Percentiles rank a stretch among this genome's conserved stretches.
These are phyloP conservation scores for Sporobolomyces roseus DNA, from an alignment of 768 basidiomycete genomes.

Conservation along the genomic window DNA sequence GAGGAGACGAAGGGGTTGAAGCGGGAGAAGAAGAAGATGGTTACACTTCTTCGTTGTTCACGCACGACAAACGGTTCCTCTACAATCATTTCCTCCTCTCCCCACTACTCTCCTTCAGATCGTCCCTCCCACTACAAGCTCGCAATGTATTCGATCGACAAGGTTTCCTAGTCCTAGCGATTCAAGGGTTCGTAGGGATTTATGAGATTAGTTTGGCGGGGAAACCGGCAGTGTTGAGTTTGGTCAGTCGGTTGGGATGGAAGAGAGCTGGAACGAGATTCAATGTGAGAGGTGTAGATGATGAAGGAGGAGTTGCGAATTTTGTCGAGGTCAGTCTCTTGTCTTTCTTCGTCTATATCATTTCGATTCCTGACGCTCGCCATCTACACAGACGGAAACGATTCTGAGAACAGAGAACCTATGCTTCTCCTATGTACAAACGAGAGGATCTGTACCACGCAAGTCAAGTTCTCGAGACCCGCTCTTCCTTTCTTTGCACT, in stretches of 20 bases:
- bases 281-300: constrained; percentile 54
- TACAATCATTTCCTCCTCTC: constrained; percentile 92
- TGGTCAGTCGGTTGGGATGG: constrained; percentile 86
- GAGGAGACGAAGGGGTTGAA: not conserved
- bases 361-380: not conserved
- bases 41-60: constrained; percentile 28
- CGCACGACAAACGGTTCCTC: constrained; percentile 81
- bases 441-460: constrained; percentile 93
- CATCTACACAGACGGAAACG: constrained; percentile 53
- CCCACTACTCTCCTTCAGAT: constrained; percentile 81
- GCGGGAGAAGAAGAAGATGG: constrained; percentile 28
- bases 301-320: constrained; percentile 84
- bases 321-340: constrained; percentile 74
- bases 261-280: constrained; percentile 95
- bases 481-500: not conserved
- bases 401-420: constrained; percentile 80
- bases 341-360: not conserved
- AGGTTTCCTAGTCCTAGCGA: constrained; percentile 82
- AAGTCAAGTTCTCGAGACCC: constrained; percentile 50
- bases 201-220: constrained; percentile 72
- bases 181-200: constrained; percentile 90
- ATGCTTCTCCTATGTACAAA: constrained; percentile 86
- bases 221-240: constrained; percentile 65
- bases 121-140: constrained; percentile 66
- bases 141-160: constrained; percentile 72